These are phyloP conservation scores for Alternaria incomplexa DNA, from an alignment of 2,329 filamentous ascomycete species.

Conservation along the genomic window DNA sequence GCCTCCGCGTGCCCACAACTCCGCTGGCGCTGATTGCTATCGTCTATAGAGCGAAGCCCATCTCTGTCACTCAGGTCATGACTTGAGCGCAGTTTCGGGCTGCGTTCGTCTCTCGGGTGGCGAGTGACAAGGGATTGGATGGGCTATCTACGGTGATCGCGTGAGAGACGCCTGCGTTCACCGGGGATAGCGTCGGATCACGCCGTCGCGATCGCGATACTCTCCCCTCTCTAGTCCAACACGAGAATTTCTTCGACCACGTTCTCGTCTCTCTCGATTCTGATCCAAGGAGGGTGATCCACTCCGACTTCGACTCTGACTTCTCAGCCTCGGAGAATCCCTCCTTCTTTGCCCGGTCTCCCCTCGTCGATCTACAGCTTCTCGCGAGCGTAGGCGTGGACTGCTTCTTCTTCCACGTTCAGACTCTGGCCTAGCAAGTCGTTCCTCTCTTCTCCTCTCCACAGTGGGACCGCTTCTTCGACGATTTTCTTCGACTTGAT, in stretches of 20 bases:
- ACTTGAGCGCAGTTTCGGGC: neutral
- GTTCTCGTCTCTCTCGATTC: neutral
- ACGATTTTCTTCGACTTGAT: neutral
- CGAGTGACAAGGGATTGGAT: neutral
- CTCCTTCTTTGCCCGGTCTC: neutral
- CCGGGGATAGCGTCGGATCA: neutral
- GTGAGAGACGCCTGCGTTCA: neutral
- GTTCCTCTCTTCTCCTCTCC: too few species aligned
- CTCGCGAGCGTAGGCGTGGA: neutral
- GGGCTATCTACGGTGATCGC: neutral
- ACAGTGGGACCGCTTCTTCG: too few species aligned
- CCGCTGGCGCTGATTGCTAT: too few species aligned
- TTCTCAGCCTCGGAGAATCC: neutral
- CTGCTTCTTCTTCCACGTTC: neutral
- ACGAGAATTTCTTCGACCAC: neutral
- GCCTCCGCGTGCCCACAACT: neutral
- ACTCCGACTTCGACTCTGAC: neutral
- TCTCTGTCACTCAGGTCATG: neutral
- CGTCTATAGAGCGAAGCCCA: too few species aligned
- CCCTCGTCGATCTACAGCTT: neutral
- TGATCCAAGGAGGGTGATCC: neutral
- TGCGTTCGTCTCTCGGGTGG: accelerated
- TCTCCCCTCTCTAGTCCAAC: neutral
- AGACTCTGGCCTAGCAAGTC: neutral
- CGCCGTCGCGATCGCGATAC: neutral